Evolutionary conservation across 805 yeast genomes (phyloP), one percentile per base, ranked within the genome.

Genomic region (Yamadazyma sp.): DNA sequence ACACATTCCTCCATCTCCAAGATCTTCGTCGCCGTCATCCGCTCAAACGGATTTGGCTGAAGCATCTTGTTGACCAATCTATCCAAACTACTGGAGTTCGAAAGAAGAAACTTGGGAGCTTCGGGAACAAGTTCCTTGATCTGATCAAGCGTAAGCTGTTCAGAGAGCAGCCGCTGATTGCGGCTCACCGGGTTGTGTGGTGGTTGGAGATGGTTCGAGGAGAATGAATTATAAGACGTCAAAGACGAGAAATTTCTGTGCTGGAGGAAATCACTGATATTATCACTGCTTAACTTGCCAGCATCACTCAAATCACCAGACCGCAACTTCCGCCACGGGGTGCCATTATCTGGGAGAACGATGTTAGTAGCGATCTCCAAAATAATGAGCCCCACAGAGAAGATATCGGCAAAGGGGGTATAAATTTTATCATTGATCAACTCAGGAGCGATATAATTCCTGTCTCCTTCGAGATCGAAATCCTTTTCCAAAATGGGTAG

Each of bases 381-480:
- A 70, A 93, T 84, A 46, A 93, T 85, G 41, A 93, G 69, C 1
- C 99, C 99, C 34, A 90, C 74, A n/a, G 96, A 84, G 58, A 93
- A 93, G 3, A 93, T 81, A 58, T 93, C 99, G 0, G 98, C 98
- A 37, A 91, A 89, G 49, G 84, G 86, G 27, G 88, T 89, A 56
- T 93, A 93, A 29, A 77, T 74, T 55, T 87, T 89, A 30, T 75
- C 78, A 22, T 89, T 78, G 38, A 93, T 81, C 16, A 93, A 81
- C 59, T 93, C 99, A 1, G 99, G 99, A 0, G 99, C 98, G 62
- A 93, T 93, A 61, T 93, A 93, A 57, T 91, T 96, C 37, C 98
- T 72, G 61, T 93, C 99, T 18, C 99, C 99, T 63, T 93, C 99
- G 48, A 95, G 77, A 61, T 93, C 99, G 52, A 87, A 82, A 46